Evolutionary conservation across 805 yeast species (phyloP), one percentile per base, ranked within the genome.

Genomic region (Candida nanaspora): DNA sequence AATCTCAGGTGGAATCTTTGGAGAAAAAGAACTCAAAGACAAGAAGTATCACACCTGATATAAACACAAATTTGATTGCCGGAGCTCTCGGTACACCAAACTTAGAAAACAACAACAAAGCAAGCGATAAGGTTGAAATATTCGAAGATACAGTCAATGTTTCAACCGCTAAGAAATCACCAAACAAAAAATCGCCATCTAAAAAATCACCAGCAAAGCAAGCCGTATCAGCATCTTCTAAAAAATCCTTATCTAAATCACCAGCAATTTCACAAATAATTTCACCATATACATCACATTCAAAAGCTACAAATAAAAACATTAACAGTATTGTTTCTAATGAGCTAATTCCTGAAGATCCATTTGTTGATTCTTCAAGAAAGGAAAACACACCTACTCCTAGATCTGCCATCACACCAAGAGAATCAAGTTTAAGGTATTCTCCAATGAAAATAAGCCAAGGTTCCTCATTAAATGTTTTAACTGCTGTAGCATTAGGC

Each of bases 161-260:
- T n/a, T n/a, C n/a, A n/a, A n/a, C n/a, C n/a, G n/a, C n/a, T n/a
- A n/a, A n/a, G 3, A 20, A 11, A 19, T 9, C 30, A 6, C 15
- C 9, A 18, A 38, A 21, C 4, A 19, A 31, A 21, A 8, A 18
- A 16, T 19, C 27, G 63, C 23, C 50, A 59, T 27, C 49, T 60
- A 2, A 52, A 23, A 23, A 23, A 23, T 23, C 61, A 6, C 45
- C 50, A 26, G 59, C 62, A 7, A 29, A 15, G 9, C 13, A 6
- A 16, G 11, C 31, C n/a, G n/a, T n/a, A 9, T 10, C 20, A 1
- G 9, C 19, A 15, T 33, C 28, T 13, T 32, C 33, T 10, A 31
- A 37, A 10, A 35, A 42, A 21, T 35, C 40, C 13, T 16, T 31
- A 25, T 38, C 36, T n/a, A 37, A 36, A 22, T 15, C 32, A 10